Percentiles rank a stretch among this genome's conserved stretches.
These are phyloP conservation scores for Globisporangium nagaii DNA, from an alignment of 352 stramenopile genomes.

Conservation along the genomic window DNA sequence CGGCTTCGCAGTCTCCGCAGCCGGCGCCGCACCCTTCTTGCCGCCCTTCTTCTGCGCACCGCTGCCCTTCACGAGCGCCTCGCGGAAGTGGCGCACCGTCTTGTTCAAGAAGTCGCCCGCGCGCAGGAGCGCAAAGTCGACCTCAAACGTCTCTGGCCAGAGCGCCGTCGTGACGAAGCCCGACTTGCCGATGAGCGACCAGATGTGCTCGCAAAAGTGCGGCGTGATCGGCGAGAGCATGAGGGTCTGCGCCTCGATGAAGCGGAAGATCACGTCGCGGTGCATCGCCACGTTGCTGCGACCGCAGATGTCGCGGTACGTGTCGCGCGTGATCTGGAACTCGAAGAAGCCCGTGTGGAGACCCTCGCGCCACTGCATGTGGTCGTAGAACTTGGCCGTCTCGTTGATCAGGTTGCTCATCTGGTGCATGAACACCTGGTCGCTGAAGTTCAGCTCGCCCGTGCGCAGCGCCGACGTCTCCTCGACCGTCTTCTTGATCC, in stretches of 20 bases:
- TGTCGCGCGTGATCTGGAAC: constrained; percentile 96
- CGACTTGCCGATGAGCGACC: constrained; percentile 89
- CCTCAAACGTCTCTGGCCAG: constrained; percentile 83
- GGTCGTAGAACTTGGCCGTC: constrained; percentile 85
- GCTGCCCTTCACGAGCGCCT: constrained; percentile 67
- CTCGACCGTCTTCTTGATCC: constrained; percentile 91
- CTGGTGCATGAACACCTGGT: constrained; percentile 96
- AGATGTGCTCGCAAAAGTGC: constrained; percentile 94
- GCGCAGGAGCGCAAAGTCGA: constrained; percentile 91
- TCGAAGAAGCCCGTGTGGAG: constrained; percentile 98
- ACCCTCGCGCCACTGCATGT: constrained; percentile 95
- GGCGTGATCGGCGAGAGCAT: constrained; percentile 96
- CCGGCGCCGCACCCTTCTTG: constrained; percentile 75
- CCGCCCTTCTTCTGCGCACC: constrained; percentile 81
- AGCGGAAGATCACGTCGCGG: constrained; percentile 89
- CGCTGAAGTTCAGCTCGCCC: constrained; percentile 85
- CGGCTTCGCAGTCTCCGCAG: constrained; percentile 81
- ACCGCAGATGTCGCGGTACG: constrained; percentile 95
- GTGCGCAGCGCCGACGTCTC: constrained; percentile 83
- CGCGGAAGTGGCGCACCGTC: constrained; percentile 89
- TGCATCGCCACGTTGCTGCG: constrained; percentile 88
- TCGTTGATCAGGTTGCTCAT: constrained; percentile 94
- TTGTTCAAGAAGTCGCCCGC: constrained; percentile 92
- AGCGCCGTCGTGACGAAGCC: constrained; percentile 87
- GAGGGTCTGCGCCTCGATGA: constrained; percentile 91